phyloP scores from a whole-genome alignment of 345 rosid genomes.

The Eucalyptus sp. region DNA sequence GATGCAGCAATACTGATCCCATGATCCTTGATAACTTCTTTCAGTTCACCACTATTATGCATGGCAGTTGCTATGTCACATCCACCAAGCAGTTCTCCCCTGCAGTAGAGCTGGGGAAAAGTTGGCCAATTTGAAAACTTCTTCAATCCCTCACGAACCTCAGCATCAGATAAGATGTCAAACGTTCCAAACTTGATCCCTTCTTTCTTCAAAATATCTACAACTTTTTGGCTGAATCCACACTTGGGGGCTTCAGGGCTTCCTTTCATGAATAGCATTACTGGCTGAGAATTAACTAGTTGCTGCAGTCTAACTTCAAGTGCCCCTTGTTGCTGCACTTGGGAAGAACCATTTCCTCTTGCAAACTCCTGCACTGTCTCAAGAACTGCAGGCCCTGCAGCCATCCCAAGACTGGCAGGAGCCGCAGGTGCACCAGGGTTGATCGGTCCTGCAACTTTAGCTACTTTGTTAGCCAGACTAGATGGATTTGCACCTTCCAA shows the following conservation, averaged over 20 bases:
- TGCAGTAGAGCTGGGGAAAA: conserved; percentile 91
- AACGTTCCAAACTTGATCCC: conserved; percentile 74
- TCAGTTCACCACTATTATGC: conserved; percentile 86
- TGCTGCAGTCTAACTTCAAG: conserved; percentile 42
- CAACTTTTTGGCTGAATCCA: conserved; percentile 78
- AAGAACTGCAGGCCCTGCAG: conserved; percentile 76
- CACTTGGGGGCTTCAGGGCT: conserved; percentile 76
- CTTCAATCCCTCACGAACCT: conserved; percentile 92
- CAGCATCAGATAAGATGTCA: conserved; percentile 62
- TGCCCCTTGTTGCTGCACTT: conserved; percentile 18
- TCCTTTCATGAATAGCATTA: conserved; percentile 98
- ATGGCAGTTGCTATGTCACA: conserved; percentile 77
- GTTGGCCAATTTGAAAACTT: conserved; percentile 99
- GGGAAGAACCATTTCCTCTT: conserved; percentile 35
- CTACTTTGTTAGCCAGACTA: conserved; percentile 86
- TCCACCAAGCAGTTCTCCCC: conserved; percentile 96
- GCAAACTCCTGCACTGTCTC: conserved; percentile 68
- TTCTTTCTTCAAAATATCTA: conserved; percentile 64
- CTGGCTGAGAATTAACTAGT: conserved; percentile 54
- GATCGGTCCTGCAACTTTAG: conserved; percentile 56
- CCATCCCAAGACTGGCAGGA: conserved; percentile 97
- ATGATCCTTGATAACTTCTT: conserved; percentile 60
- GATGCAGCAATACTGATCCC: conserved; percentile 23
- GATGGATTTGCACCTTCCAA: conserved; percentile 98
- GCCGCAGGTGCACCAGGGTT: conserved; percentile 75